A percentile compares a stretch with the other conserved stretches of the same genome.
Conservation (phyloP, 2,329 filamentous ascomycete genomes). For the Periconia sp. region DNA sequence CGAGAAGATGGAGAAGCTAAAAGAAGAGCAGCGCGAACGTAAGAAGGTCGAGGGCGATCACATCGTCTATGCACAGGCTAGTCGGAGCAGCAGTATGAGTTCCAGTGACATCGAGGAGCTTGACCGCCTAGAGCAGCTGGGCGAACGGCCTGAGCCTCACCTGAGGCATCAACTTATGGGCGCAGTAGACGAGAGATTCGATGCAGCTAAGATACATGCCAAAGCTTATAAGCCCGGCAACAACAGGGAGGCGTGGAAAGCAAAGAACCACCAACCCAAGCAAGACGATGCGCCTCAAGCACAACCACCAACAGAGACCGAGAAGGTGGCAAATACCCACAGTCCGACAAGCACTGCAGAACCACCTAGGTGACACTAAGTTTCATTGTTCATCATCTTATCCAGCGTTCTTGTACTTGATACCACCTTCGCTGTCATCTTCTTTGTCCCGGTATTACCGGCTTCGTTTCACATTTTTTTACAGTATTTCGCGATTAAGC, state of each 20-base stretch:
- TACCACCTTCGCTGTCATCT: not conserved
- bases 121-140: constrained; percentile 40
- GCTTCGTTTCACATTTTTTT: too few relatives aligned
- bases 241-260: constrained; percentile 28
- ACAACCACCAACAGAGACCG: constrained; percentile 5
- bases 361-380: not conserved
- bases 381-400: not conserved
- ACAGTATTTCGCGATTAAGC: too few relatives aligned
- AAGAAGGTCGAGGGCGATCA: constrained; percentile 66
- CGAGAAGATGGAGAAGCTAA: constrained; percentile 71
- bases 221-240: constrained; percentile 25
- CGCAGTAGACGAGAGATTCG: constrained; percentile 23
- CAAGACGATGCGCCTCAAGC: constrained; percentile 18
- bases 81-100: constrained; percentile 49
- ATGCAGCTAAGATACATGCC: constrained; percentile 26
- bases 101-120: constrained; percentile 62
- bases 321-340: not conserved
- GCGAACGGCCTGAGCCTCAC: constrained; percentile 23
- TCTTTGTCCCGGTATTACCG: not conserved
- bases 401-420: not conserved
- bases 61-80: constrained; percentile 58
- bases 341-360: too few relatives aligned
- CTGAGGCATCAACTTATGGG: constrained; percentile 32
- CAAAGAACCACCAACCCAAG: constrained; percentile 14
- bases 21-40: constrained; percentile 70